Evolutionary conservation across 2,329 filamentous ascomycete genomes (phyloP).

Genomic region (Davidsoniella virescens): DNA sequence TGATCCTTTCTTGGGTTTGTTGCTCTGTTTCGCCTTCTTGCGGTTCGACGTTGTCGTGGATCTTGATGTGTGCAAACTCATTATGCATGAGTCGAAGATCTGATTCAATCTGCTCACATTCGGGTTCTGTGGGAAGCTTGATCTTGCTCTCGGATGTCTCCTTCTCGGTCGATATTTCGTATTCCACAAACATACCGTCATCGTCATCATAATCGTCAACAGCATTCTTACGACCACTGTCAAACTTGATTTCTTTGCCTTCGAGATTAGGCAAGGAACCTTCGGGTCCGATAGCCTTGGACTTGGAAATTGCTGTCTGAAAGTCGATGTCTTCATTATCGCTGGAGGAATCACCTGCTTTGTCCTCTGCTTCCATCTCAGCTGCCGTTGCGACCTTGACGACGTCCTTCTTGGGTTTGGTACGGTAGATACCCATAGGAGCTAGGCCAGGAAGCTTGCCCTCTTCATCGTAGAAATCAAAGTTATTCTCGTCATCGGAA

Average conservation of each 20-base stretch:
- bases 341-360: conserved; percentile 8
- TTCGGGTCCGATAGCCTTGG: conserved; percentile 24
- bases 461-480: conserved; percentile 28
- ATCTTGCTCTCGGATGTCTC: conserved; percentile 15
- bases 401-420: conserved; percentile 11
- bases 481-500: conserved; percentile 30
- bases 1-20: conserved; percentile 13
- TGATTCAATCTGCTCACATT: conserved; percentile 21
- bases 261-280: conserved; percentile 37
- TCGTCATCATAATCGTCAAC: conserved; percentile 17
- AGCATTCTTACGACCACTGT: conserved; percentile 18
- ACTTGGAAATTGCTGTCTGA: conserved; percentile 12
- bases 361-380: conserved; percentile 10
- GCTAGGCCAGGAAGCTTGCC: conserved; percentile 22
- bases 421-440: conserved; percentile 37
- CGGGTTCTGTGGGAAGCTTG: conserved; percentile 12
- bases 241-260: conserved; percentile 30
- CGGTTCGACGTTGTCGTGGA: conserved; percentile 1
- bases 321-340: conserved; percentile 13
- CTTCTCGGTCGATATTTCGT: conserved; percentile 17
- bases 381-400: conserved; percentile 10
- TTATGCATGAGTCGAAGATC: conserved; percentile 27
- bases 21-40: conserved; percentile 11
- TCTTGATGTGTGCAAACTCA: conserved; percentile 20
- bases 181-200: conserved; percentile 16